phyloP scores from a whole-genome alignment of 2,329 filamentous ascomycete genomes.

The Orbilia brochopaga region DNA sequence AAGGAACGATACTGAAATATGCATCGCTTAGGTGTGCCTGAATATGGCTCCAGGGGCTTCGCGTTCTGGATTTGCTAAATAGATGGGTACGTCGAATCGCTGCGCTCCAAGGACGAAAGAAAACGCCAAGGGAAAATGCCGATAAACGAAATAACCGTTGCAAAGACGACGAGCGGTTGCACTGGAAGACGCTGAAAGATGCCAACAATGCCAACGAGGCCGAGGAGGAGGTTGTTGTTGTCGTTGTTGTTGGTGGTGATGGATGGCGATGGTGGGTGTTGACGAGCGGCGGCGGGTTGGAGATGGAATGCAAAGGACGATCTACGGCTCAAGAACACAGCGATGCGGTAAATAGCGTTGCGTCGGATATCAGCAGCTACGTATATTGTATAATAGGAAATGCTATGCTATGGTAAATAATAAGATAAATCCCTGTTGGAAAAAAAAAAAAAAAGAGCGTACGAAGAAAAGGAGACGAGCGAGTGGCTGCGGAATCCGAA shows the following conservation, averaged over 20 bases:
- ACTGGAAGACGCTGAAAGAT: no score
- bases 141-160: no score
- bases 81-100: neutral
- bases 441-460: neutral
- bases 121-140: no score
- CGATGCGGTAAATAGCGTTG: neutral
- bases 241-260: no score
- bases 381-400: no score
- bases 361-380: no score
- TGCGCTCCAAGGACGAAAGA: no score
- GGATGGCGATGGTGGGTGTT: no score
- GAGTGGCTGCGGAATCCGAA: neutral
- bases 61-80: neutral
- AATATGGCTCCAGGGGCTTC: neutral
- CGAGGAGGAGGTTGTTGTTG: no score
- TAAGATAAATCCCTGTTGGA: neutral
- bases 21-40: slow-evolving; percentile 4
- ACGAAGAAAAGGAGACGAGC: neutral
- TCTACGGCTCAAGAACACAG: neutral
- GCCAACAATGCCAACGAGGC: no score
- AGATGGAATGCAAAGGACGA: neutral
- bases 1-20: slow-evolving; percentile 23
- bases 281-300: neutral
- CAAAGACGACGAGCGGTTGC: no score
- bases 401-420: neutral